Evolutionary conservation across 139 green algal species (phyloP).

Genomic region (Yamagishiella unicocca): DNA sequence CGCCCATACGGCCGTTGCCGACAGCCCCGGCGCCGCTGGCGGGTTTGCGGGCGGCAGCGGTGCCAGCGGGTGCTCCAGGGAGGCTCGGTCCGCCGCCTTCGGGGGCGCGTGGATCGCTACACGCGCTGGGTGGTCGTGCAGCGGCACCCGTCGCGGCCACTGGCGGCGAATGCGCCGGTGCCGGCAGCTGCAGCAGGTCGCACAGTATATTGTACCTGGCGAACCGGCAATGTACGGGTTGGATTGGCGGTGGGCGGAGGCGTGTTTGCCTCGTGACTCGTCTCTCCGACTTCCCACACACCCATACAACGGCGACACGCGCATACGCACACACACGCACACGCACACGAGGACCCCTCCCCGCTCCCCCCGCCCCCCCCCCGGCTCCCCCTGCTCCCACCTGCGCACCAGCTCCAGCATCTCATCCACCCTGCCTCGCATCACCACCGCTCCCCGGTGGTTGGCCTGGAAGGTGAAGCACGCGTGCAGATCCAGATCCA

Average conservation of each 20-base stretch:
- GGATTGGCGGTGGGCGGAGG: background rate
- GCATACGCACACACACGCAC: background rate
- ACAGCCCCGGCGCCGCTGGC: background rate
- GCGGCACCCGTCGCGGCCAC: too few species aligned
- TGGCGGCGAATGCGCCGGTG: too few species aligned
- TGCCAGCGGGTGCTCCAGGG: background rate
- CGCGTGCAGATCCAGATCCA: background rate
- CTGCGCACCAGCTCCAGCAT: constrained; percentile 6
- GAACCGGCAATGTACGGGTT: background rate
- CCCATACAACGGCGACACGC: background rate
- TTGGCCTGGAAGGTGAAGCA: background rate
- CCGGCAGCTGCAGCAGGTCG: background rate
- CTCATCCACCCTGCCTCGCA: constrained; percentile 8
- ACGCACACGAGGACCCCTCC: background rate
- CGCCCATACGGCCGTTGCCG: background rate
- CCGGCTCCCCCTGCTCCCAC: background rate
- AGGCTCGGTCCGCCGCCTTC: background rate
- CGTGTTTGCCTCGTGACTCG: background rate
- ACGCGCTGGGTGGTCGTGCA: too few species aligned
- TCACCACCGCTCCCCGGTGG: background rate
- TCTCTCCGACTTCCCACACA: background rate
- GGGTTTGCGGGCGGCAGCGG: background rate
- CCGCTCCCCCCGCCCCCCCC: too few species aligned
- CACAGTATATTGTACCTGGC: background rate
- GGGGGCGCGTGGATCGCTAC: background rate